Evolutionary conservation across 2,329 filamentous ascomycete species (phyloP).

Genomic region (Colletotrichum brevisporum): DNA sequence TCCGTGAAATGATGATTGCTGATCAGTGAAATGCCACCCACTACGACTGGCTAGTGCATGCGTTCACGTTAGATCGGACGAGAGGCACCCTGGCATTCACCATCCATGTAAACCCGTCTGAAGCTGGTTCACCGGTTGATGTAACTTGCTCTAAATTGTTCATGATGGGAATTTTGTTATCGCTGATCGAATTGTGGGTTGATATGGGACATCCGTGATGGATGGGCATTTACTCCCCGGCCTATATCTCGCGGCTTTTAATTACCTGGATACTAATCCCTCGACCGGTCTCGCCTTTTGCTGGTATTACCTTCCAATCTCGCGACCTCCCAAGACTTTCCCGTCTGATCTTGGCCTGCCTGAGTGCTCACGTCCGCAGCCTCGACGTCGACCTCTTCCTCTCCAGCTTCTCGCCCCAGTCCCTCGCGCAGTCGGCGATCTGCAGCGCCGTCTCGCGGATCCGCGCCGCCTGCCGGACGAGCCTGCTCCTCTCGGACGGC

Average conservation of each 20-base stretch:
- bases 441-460: slow-evolving; percentile 38
- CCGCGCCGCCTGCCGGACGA: slow-evolving; percentile 28
- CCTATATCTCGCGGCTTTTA: background rate
- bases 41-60: too few species aligned
- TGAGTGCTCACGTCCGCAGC: background rate
- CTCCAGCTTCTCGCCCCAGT: slow-evolving; percentile 38
- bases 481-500: slow-evolving; percentile 15
- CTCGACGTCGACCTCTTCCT: slow-evolving; percentile 33
- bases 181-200: too few species aligned
- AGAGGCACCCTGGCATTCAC: background rate
- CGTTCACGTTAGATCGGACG: background rate
- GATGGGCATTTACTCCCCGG: background rate
- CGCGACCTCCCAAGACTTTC: too few species aligned
- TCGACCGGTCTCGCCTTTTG: too few species aligned
- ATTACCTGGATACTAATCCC: background rate
- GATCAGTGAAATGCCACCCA: too few species aligned
- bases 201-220: background rate
- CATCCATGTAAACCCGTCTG: background rate
- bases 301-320: too few species aligned
- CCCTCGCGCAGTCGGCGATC: slow-evolving; percentile 34
- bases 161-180: too few species aligned
- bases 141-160: too few species aligned
- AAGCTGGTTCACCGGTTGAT: too few species aligned
- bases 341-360: background rate
- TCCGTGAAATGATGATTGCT: background rate